Evolutionary conservation across 345 rosid species (phyloP).

Genomic region (Salix udensis): DNA sequence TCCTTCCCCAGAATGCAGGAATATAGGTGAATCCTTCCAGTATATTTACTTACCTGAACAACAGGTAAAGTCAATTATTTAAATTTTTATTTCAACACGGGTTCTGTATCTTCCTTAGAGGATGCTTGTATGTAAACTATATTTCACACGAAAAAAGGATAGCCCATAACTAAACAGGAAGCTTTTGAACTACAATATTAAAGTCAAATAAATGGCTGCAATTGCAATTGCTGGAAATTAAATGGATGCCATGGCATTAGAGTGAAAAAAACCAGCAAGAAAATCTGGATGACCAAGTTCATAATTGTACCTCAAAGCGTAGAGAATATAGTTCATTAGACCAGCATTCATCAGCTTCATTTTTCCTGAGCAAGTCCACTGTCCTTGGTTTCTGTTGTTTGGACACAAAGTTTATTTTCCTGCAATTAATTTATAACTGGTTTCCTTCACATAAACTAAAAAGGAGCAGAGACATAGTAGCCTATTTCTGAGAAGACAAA

Average conservation of each 20-base stretch:
- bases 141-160: background rate
- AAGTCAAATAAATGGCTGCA: background rate
- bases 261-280: background rate
- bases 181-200: background rate
- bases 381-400: constrained; percentile 21
- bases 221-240: background rate
- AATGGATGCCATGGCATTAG: background rate
- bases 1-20: constrained; percentile 66
- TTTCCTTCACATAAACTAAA: constrained; percentile 2
- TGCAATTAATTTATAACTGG: constrained; percentile 25
- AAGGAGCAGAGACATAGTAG: constrained; percentile 5
- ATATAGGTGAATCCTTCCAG: constrained; percentile 87
- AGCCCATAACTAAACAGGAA: background rate
- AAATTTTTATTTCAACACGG: background rate
- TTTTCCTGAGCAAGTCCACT: constrained; percentile 27
- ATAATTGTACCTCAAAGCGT: constrained; percentile 69
- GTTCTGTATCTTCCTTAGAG: background rate
- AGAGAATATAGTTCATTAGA: constrained; percentile 41
- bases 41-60: constrained; percentile 79
- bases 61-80: constrained; percentile 12
- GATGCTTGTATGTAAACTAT: background rate
- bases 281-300: background rate
- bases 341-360: constrained; percentile 30
- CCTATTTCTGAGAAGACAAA: background rate
- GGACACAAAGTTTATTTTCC: constrained; percentile 20